Conservation (phyloP, 495 filamentous ascomycete species). For the Physcia stellaris region DNA sequence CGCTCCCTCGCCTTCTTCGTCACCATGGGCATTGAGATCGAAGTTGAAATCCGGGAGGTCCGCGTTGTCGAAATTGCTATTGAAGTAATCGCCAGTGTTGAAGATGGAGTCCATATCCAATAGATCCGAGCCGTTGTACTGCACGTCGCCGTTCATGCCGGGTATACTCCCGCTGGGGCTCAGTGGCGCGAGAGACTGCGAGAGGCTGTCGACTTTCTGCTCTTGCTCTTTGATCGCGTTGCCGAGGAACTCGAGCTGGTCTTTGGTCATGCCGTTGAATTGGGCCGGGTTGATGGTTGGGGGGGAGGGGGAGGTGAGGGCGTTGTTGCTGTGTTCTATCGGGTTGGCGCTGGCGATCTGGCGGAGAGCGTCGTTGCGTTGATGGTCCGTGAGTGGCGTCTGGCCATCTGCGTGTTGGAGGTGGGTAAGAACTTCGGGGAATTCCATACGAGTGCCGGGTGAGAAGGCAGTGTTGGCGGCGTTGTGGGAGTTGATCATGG, state of each 20-base stretch:
- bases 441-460: constrained; percentile 39
- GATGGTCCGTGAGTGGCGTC: constrained; percentile 57
- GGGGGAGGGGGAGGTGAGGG: constrained; percentile 45
- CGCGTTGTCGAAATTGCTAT: constrained; percentile 16
- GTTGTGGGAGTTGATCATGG: constrained; percentile 64
- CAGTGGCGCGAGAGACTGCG: constrained; percentile 56
- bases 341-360: constrained; percentile 50
- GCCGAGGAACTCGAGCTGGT: constrained; percentile 63
- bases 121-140: constrained; percentile 11
- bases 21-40: not conserved
- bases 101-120: constrained; percentile 61
- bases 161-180: constrained; percentile 71
- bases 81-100: constrained; percentile 48
- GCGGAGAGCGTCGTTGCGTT: constrained; percentile 66
- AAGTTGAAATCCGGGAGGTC: constrained; percentile 11
- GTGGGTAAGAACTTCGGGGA: constrained; percentile 60
- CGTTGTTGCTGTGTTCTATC: constrained; percentile 18
- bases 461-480: constrained; percentile 40
- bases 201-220: constrained; percentile 54
- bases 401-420: constrained; percentile 51
- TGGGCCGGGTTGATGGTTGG: constrained; percentile 52
- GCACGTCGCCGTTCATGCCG: constrained; percentile 37
- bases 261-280: constrained; percentile 56
- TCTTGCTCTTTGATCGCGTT: constrained; percentile 63
- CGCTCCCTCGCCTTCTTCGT: not conserved